A percentile compares a stretch with the other conserved stretches of the same genome.
Conservation (phyloP, 306 rosid genomes). For the Chamaecrista fasciculata region DNA sequence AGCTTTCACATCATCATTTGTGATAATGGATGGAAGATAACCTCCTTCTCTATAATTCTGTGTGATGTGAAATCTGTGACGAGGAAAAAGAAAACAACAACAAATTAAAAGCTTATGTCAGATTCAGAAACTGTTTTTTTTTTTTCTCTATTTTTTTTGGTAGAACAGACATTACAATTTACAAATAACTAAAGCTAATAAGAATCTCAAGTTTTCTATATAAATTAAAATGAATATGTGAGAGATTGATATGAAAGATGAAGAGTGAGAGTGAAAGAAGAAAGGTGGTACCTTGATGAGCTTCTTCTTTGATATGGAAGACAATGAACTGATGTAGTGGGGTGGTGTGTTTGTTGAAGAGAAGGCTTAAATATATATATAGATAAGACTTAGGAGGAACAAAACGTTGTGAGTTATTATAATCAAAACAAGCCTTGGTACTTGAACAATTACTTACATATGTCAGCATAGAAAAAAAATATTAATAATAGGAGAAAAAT, state of each 20-base stretch:
- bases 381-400: constrained; percentile 41
- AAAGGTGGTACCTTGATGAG: constrained; percentile 52
- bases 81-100: constrained; percentile 26
- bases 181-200: constrained; percentile 4
- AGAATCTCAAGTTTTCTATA: not conserved
- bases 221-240: not conserved
- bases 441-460: constrained; percentile 46
- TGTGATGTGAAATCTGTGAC: constrained; percentile 33
- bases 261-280: not conserved
- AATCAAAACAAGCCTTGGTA: constrained; percentile 51
- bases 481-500: constrained; percentile 25
- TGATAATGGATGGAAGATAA: constrained; percentile 26
- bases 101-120: constrained; percentile 45
- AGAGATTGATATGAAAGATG: constrained; percentile 17
- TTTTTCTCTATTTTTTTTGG: too few relatives aligned
- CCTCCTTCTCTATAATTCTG: constrained; percentile 34
- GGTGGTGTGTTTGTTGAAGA: constrained; percentile 36
- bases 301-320: constrained; percentile 43
- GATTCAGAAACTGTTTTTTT: constrained; percentile 44
- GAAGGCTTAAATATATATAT: constrained; percentile 40
- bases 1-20: constrained; percentile 34
- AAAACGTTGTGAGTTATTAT: constrained; percentile 43
- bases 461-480: constrained; percentile 32
- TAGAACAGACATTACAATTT: too few relatives aligned
- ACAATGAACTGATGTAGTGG: constrained; percentile 39